Base-by-base conservation (phyloP, 371 early-diverging fungal species). In the Mucor racemosus region DNA sequence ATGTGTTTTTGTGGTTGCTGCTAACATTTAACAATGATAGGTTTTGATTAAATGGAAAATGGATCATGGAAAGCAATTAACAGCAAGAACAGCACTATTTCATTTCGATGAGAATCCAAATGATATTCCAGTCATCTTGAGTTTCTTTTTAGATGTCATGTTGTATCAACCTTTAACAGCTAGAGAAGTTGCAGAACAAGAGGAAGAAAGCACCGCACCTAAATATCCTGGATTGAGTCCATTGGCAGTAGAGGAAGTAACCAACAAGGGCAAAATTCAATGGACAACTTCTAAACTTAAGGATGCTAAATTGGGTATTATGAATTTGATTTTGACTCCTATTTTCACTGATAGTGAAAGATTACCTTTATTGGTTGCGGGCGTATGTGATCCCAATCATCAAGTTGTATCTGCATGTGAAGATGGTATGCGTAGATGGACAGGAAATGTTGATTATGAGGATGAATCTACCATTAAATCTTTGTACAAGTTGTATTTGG, bases 371-470 rank as follows among this genome's bases (percentile, higher is more conserved):
- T 76, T 91, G 11, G 72, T 91, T 21, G 84, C 79, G 13, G 92
- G 88, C 40, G 74, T 86, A 1, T 86, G 86, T 57, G 93, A 93
- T 73, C 66, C 88, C 0, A 85, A 89, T 61, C 84, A 90, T 67
- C 88, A 91, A 55, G 86, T 91, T 1, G 69, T 82, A 2, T 76
- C 81, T n/a, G 84, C 84, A 34, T 88, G 91, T 38, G 93, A 94
- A 61, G 91, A 92, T 68, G 95, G 90, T 7, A 61, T 93, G 53
- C 83, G 86, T 55, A 76, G 86, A 19, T 81, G 81, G 81, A 77
- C 79, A 9, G 67, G 71, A 7, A 84, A 82, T 61, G 89, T 90
- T 7, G 86, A 92, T 73, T 71, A 92, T 61, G 91, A 90, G 60
- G 76, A 87, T 50, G 60, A 62, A 7, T 26, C 40, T 6, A 76